Evolutionary conservation across 1,139 yeast species (phyloP).

Genomic region (Saccharomyces uvarum): DNA sequence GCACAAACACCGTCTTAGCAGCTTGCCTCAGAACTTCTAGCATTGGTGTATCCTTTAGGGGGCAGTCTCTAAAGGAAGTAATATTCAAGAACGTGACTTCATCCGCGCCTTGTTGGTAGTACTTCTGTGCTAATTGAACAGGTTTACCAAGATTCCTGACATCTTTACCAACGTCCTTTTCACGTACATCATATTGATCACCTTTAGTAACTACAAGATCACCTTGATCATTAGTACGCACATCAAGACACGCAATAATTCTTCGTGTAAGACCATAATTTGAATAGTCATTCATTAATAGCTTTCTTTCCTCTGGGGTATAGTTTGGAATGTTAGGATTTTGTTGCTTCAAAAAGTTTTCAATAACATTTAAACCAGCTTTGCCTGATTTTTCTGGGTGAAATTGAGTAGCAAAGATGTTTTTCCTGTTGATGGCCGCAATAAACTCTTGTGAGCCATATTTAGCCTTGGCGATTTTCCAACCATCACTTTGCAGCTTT

Average conservation of each 20-base stretch:
- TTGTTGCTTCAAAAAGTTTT: constrained; percentile 56
- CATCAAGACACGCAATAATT: constrained; percentile 91
- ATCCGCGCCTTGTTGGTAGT: constrained; percentile 91
- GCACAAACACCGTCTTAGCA: constrained; percentile 88
- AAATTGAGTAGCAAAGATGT: constrained; percentile 89
- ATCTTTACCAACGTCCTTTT: constrained; percentile 42
- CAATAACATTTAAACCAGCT: constrained; percentile 74
- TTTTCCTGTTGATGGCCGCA: constrained; percentile 73
- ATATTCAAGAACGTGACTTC: constrained; percentile 91
- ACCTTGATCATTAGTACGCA: constrained; percentile 88
- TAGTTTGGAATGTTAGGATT: constrained; percentile 26
- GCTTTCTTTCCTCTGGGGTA: constrained; percentile 16
- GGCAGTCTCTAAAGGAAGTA: constrained; percentile 90
- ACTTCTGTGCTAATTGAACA: constrained; percentile 82
- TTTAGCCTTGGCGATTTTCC: constrained; percentile 66
- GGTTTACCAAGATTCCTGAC: constrained; percentile 95
- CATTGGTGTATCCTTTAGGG: constrained; percentile 89
- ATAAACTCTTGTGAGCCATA: constrained; percentile 77
- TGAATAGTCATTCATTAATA: constrained; percentile 39
- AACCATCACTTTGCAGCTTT: constrained; percentile 44
- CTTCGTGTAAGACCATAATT: constrained; percentile 75
- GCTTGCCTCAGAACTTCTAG: constrained; percentile 74
- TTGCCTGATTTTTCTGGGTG: constrained; percentile 95
- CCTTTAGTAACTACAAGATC: constrained; percentile 96
- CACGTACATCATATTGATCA: constrained; percentile 94